phyloP scores from a whole-genome alignment of 192 early-diverging fungal species.

The Mortierella claussenii region DNA sequence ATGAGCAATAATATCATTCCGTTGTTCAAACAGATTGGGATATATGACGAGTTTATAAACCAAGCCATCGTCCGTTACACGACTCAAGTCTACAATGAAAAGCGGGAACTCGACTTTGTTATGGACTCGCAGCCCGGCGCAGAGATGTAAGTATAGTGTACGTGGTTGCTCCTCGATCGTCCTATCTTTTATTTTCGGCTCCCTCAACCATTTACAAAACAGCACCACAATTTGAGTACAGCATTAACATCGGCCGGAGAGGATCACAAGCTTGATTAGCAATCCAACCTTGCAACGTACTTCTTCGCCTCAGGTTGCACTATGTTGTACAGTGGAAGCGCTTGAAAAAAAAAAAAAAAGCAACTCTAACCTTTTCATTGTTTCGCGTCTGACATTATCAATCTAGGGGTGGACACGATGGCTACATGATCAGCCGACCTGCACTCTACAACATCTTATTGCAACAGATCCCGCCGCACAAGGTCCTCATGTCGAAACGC shows the following conservation, averaged over 20 bases:
- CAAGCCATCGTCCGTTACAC: neutral
- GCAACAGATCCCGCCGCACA: slow-evolving; percentile 1
- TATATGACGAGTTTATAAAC: slow-evolving; percentile 9
- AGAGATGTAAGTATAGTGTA: no score
- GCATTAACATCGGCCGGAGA: no score
- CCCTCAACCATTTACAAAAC: no score
- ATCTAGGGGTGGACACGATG: slow-evolving; percentile 2
- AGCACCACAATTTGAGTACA: no score
- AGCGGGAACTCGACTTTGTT: neutral
- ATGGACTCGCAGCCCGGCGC: slow-evolving; percentile 2
- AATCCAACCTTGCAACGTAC: no score
- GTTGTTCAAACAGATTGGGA: slow-evolving; percentile 11
- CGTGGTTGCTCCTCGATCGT: no score
- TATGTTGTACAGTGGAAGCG: no score
- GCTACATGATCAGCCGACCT: slow-evolving; percentile 1
- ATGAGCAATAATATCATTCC: neutral
- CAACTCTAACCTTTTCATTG: neutral
- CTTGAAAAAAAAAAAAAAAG: no score
- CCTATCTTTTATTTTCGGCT: no score
- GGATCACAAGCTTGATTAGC: no score
- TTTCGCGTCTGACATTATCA: neutral
- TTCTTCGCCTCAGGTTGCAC: no score
- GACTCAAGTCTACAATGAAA: slow-evolving; percentile 2
- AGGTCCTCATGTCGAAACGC: slow-evolving; percentile 10
- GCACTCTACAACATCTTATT: slow-evolving; percentile 2